A percentile compares a stretch with the other conserved stretches of the same genome.
These are phyloP conservation scores for Mortierella sp. DNA, from an alignment of 371 early-diverging fungal genomes.

Conservation along the genomic window DNA sequence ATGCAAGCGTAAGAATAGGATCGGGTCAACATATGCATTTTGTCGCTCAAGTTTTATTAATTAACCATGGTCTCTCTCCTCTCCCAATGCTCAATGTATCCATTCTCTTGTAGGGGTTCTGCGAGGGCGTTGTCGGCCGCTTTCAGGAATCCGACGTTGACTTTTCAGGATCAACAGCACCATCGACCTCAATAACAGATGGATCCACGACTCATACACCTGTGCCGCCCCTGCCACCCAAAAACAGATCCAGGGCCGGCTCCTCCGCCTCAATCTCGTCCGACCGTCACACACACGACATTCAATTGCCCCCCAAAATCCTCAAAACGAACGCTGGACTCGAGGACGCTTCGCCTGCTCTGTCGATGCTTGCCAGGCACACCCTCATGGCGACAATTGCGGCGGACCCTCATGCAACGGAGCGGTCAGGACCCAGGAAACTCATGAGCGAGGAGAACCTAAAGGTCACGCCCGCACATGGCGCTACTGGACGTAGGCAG, in stretches of 20 bases:
- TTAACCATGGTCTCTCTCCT: background rate
- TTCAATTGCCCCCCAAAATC: background rate
- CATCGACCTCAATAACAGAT: slow-evolving; percentile 7
- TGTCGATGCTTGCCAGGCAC: slow-evolving; percentile 16
- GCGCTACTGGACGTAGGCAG: slow-evolving; percentile 21
- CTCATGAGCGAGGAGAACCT: slow-evolving; percentile 45
- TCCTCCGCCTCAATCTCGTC: slow-evolving; percentile 17
- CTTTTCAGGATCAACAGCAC: slow-evolving; percentile 41
- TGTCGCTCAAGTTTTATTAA: slow-evolving; percentile 7
- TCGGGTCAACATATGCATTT: background rate
- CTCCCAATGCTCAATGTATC: slow-evolving; percentile 12
- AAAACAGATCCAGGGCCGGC: slow-evolving; percentile 31
- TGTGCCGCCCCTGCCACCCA: slow-evolving; percentile 22
- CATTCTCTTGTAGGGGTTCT: slow-evolving; percentile 62
- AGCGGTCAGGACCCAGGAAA: slow-evolving; percentile 33
- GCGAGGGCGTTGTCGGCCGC: slow-evolving; percentile 70
- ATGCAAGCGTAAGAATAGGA: slow-evolving; percentile 12
- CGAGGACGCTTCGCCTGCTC: slow-evolving; percentile 5
- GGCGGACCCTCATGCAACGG: slow-evolving; percentile 14
- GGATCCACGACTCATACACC: background rate
- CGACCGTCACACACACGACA: slow-evolving; percentile 10
- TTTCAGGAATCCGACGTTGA: slow-evolving; percentile 71
- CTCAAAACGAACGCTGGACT: background rate
- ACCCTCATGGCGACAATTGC: slow-evolving; percentile 10
- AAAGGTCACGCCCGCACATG: background rate